Base-by-base conservation (phyloP, 2,329 filamentous ascomycete species). In the Alternaria novae-zelandiae region DNA sequence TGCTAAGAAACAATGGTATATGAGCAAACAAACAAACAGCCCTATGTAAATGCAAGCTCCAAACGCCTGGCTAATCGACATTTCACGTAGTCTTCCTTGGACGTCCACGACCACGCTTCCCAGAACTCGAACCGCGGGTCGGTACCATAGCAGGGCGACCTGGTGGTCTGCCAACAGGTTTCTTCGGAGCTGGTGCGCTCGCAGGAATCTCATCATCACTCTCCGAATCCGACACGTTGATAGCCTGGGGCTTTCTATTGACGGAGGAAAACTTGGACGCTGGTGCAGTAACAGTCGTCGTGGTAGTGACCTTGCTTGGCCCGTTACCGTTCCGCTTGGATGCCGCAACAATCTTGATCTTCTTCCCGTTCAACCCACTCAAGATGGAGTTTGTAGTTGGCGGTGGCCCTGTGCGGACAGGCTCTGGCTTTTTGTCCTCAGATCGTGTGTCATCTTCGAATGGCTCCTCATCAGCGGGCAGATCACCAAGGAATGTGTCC, bases 201-300 rank as follows among this genome's bases (percentile, higher is more conserved):
- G 76, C 78, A 6, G 76, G 76, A 32, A 80, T 72, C 12, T 75
- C 74, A 21, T 76, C 77, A 36, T 79, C 77, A 28, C 71, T 72
- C 49, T 77, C 75, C 2, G 70, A 74, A 4, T 73, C 71, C 2
- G 74, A 76, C 2, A 76, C 21, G 13, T 74, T 65, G 7, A 75
- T 64, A 3, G 62, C 53, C 41, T 66, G 67, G n/a, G 50, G 43
- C 55, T 64, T 67, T 26, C 67, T 69, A 26, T 73, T 72, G 26
- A 74, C 47, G 28, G 64, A 63, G 2, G 70, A 69, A 17, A 74
- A 72, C 8, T 55, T 64, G 5, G 71, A 64, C 17, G 62, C 62
- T 13, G 69, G 63, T 0, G 62, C 59, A 13, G 50, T 67, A 11
- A 59, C 49, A 3, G 61, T 50, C 1, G 67, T 70, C 6, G 69